phyloP scores from a whole-genome alignment of 2,329 filamentous ascomycete genomes.

The Fusarium sp. region DNA sequence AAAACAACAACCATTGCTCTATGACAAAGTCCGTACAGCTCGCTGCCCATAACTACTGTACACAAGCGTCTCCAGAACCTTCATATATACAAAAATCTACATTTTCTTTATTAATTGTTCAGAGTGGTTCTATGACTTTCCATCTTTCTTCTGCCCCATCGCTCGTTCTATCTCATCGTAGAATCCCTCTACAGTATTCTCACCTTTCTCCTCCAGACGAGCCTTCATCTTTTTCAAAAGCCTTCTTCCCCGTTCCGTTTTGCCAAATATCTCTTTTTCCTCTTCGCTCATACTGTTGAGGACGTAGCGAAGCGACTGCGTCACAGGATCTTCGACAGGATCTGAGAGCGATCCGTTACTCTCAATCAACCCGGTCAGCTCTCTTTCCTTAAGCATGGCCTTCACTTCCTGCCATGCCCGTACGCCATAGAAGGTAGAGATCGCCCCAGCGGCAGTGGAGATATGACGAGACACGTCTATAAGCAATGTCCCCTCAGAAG shows the following conservation, averaged over 20 bases:
- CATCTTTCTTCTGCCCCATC: too few relatives aligned
- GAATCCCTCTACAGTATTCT: background rate
- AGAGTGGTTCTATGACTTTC: too few relatives aligned
- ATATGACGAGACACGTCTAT: background rate
- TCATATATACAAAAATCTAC: too few relatives aligned
- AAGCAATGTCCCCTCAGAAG: background rate
- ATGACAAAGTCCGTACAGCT: too few relatives aligned
- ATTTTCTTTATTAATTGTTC: too few relatives aligned
- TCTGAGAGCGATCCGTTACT: too few relatives aligned
- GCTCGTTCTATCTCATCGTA: background rate
- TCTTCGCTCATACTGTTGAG: background rate
- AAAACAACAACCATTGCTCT: too few relatives aligned
- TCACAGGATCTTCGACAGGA: too few relatives aligned
- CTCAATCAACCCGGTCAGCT: too few relatives aligned
- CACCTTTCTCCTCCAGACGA: background rate
- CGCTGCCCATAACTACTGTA: too few relatives aligned
- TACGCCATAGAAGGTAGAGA: background rate
- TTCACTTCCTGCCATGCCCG: fast-evolving
- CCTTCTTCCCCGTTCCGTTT: background rate
- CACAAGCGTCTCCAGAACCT: too few relatives aligned
- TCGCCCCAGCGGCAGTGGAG: background rate
- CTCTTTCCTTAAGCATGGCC: background rate
- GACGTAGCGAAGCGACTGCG: background rate
- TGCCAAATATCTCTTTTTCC: background rate
- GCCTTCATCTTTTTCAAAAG: background rate